Base-by-base conservation (phyloP, 148 eudicot species). In the Rhododendron ovatum region DNA sequence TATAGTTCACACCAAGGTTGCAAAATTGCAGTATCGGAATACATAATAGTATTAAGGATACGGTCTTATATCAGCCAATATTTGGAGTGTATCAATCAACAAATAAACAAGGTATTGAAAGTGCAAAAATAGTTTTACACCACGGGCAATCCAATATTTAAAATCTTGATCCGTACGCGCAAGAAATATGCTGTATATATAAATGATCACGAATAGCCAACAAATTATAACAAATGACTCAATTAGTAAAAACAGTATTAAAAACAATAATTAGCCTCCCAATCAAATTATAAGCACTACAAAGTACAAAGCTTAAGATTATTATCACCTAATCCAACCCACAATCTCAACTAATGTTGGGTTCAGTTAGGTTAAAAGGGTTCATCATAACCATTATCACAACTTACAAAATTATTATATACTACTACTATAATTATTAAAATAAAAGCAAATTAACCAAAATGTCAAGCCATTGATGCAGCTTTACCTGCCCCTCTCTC, bases 391-490 rank as follows among this genome's bases (percentile, higher is more conserved):
- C 76, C 50, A 77, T 10, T 33, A 83, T 65, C 20, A 86, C 33
- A 22, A 50, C 33, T 24, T 80, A 48, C 33, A 47, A 47, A 12
- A 10, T 43, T 22, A 47, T 3, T 15, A 80, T 51, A 80, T 10
- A 22, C 74, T 51, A 81, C 48, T 63, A 33, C 14, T 13, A n/a
- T 30, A 30, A 30, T 39, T 14, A 47, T 0, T 3, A 24, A 1
- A 79, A 79, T 51, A 30, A 51, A 80, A 50, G 3, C 5, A 81
- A 88, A 39, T 57, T 4, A 79, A 87, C 84, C 77, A 86, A 83
- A 82, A 86, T 83, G 87, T 89, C 86, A 85, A 85, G 77, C 89
- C 89, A 86, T 84, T 85, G 82, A 80, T 88, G 81, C 86, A 91
- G 87, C 91, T 89, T 89, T 87, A 43, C 79, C 75, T 51, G 51